A percentile compares a stretch with the other conserved stretches of the same genome.
Evolutionary conservation across 768 basidiomycete genomes (phyloP).

Genomic region (Macrocybe gigantea): DNA sequence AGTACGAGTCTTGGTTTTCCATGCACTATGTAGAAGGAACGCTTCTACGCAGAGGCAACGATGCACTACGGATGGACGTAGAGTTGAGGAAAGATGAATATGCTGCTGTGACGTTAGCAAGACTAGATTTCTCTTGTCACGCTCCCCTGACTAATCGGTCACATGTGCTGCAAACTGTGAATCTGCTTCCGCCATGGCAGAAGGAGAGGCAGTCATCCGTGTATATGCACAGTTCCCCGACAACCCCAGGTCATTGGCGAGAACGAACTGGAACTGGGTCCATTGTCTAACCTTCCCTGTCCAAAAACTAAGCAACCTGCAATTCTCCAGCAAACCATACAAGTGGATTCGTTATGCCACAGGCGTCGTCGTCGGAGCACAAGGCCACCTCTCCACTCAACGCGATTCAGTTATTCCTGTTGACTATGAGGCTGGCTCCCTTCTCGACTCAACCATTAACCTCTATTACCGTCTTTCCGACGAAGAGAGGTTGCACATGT

Average conservation of each 20-base stretch:
- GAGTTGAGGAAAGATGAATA: constrained; percentile 1
- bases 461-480: constrained; percentile 12
- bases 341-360: constrained; percentile 17
- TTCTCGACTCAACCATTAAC: constrained; percentile 3
- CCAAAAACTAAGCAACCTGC: constrained; percentile 1
- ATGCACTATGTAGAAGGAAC: constrained; percentile 16
- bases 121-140: too few relatives aligned
- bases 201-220: too few relatives aligned
- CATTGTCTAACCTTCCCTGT: not conserved
- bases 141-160: too few relatives aligned
- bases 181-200: too few relatives aligned
- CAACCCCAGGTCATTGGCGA: not conserved
- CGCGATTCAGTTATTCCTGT: constrained; percentile 5
- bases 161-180: too few relatives aligned
- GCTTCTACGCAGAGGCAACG: constrained; percentile 11
- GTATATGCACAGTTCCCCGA: too few relatives aligned
- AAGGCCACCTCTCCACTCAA: constrained; percentile 12
- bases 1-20: constrained; percentile 27
- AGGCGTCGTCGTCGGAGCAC: constrained; percentile 12
- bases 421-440: constrained; percentile 8
- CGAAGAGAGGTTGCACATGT: constrained; percentile 14
- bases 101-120: too few relatives aligned
- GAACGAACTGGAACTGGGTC: not conserved
- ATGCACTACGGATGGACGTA: constrained; percentile 1
- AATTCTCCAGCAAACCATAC: constrained; percentile 11